These are phyloP conservation scores for Naganishia vaughanmartiniae DNA, from an alignment of 768 basidiomycete genomes.

Conservation along the genomic window DNA sequence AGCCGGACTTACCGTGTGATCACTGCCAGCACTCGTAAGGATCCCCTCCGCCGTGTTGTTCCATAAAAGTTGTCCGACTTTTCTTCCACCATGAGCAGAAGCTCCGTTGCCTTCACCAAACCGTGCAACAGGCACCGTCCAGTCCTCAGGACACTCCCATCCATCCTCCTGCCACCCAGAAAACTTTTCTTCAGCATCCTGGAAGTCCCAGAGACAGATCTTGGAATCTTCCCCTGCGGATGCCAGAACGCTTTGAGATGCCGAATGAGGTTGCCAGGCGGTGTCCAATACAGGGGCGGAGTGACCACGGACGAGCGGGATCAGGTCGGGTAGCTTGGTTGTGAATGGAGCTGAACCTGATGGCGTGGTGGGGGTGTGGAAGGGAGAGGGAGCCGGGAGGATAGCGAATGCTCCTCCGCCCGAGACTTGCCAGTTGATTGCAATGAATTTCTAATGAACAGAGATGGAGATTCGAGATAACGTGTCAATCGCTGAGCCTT, in stretches of 20 bases:
- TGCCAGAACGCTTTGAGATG: constrained; percentile 68
- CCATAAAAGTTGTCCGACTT: constrained; percentile 90
- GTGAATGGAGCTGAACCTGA: constrained; percentile 56
- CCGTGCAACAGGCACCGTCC: constrained; percentile 19
- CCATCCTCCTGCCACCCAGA: constrained; percentile 80
- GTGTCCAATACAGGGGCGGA: constrained; percentile 70
- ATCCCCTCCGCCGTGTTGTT: constrained; percentile 87
- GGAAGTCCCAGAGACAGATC: constrained; percentile 83
- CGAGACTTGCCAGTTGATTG: constrained; percentile 78
- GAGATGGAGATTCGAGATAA: background rate
- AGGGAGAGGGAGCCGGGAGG: constrained; percentile 62
- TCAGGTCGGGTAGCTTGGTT: constrained; percentile 81
- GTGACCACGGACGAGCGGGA: constrained; percentile 81
- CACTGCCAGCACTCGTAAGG: constrained; percentile 72
- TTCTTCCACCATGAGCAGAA: constrained; percentile 56
- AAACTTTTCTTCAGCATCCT: constrained; percentile 59
- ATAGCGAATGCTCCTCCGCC: constrained; percentile 74
- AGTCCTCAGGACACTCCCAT: constrained; percentile 62
- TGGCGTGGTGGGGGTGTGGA: constrained; percentile 63
- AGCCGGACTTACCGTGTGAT: constrained; percentile 61
- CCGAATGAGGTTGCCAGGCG: constrained; percentile 92
- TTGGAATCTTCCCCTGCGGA: constrained; percentile 94
- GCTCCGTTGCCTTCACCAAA: constrained; percentile 35
- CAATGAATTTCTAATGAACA: constrained; percentile 67
- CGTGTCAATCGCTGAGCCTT: background rate